These are phyloP conservation scores for Jackrogersella minutella DNA, from an alignment of 495 filamentous ascomycete species.

Conservation along the genomic window DNA sequence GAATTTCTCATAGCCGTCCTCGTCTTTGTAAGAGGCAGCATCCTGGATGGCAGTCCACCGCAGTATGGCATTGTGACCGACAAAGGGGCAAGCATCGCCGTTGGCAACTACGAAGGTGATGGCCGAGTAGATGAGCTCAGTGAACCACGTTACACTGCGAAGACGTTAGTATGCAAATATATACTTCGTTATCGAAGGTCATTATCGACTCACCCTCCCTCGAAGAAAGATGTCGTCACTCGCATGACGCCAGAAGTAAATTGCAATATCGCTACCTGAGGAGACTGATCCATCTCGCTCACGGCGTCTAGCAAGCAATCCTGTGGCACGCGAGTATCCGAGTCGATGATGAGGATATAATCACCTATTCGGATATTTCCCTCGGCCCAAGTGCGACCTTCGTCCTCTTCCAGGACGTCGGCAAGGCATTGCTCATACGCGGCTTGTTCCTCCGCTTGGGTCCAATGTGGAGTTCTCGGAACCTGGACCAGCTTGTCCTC, in stretches of 20 bases:
- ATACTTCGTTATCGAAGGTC: background rate
- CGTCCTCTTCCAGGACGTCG: constrained; percentile 63
- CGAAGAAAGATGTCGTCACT: constrained; percentile 67
- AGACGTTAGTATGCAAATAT: constrained; percentile 3
- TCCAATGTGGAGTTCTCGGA: constrained; percentile 56
- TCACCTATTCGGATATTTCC: constrained; percentile 76
- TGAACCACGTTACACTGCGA: constrained; percentile 72
- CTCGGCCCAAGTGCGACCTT: constrained; percentile 71
- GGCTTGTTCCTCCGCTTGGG: constrained; percentile 58
- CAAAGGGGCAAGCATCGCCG: constrained; percentile 74
- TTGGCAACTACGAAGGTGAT: constrained; percentile 72
- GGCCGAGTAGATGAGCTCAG: constrained; percentile 73
- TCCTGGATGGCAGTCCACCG: constrained; percentile 75
- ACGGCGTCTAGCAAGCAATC: constrained; percentile 75
- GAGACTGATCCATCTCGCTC: constrained; percentile 75
- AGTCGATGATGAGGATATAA: constrained; percentile 73
- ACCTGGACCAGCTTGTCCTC: constrained; percentile 63
- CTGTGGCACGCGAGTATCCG: constrained; percentile 70
- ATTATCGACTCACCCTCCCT: constrained; percentile 55
- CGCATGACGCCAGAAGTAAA: constrained; percentile 76
- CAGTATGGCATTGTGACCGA: constrained; percentile 74
- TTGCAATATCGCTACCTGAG: constrained; percentile 74
- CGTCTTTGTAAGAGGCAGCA: constrained; percentile 55
- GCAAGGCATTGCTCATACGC: constrained; percentile 60
- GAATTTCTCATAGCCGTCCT: constrained; percentile 66